These are phyloP conservation scores for Gelatoporia subvermispora DNA, from an alignment of 768 basidiomycete species.

Conservation along the genomic window DNA sequence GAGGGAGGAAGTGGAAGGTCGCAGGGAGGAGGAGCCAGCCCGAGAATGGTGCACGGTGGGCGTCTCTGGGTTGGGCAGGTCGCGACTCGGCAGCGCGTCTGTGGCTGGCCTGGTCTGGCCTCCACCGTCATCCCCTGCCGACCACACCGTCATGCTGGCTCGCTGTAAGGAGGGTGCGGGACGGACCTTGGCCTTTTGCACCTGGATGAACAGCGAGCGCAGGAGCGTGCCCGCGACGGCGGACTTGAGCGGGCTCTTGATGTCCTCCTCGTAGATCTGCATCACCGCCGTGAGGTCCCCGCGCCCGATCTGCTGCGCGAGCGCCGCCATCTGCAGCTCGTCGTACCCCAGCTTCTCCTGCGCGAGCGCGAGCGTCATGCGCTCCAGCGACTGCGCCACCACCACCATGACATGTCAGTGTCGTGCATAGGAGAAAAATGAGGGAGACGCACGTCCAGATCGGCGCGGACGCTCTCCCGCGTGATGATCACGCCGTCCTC, in stretches of 20 bases:
- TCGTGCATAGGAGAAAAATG: background rate
- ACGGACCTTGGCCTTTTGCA: conserved; percentile 91
- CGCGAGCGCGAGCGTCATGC: conserved; percentile 87
- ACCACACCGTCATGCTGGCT: background rate
- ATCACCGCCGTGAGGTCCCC: conserved; percentile 89
- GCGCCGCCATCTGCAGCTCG: conserved; percentile 53
- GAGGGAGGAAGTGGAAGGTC: conserved; percentile 8
- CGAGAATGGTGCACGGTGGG: background rate
- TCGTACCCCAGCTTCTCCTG: conserved; percentile 71
- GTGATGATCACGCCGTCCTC: conserved; percentile 73
- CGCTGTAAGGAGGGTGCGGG: too few species aligned
- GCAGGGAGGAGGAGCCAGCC: conserved; percentile 4
- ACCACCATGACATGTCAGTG: background rate
- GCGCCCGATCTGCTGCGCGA: conserved; percentile 61
- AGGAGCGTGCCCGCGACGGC: conserved; percentile 77
- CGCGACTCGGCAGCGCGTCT: too few species aligned
- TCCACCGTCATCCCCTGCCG: background rate
- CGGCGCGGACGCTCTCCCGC: conserved; percentile 77
- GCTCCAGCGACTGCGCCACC: conserved; percentile 79
- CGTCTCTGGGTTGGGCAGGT: background rate
- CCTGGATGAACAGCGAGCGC: conserved; percentile 82
- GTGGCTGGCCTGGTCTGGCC: background rate
- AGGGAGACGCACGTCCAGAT: conserved; percentile 61
- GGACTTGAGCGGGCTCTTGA: conserved; percentile 80
- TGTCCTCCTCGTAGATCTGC: conserved; percentile 86